phyloP scores from a whole-genome alignment of 2,329 filamentous ascomycete species.

The Paecilomyces formosus region DNA sequence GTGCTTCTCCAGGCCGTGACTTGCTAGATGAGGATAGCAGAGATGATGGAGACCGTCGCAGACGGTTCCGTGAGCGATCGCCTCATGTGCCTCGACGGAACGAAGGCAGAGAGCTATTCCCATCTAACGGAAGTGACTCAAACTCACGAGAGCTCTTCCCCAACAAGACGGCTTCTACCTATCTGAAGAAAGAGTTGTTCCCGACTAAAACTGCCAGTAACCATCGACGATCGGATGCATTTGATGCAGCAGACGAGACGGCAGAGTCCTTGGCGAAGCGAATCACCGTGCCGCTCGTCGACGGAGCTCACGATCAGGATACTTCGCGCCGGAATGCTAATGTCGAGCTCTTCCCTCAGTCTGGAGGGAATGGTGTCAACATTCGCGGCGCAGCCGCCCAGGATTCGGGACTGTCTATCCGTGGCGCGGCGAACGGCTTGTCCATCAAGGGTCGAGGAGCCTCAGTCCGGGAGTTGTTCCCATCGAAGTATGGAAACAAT shows the following conservation, averaged over 20 bases:
- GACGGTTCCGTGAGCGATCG: slow-evolving; percentile 38
- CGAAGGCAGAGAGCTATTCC: slow-evolving; percentile 54
- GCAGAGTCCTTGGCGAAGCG: slow-evolving; percentile 44
- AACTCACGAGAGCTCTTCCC: slow-evolving; percentile 42
- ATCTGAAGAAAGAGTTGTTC: slow-evolving; percentile 52
- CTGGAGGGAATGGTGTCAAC: slow-evolving; percentile 38
- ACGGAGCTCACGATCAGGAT: slow-evolving; percentile 29
- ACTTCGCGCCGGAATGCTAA: slow-evolving; percentile 18
- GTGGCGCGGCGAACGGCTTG: slow-evolving; percentile 45
- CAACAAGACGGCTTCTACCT: slow-evolving; percentile 33
- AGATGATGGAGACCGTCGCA: slow-evolving; percentile 25
- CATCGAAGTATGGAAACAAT: slow-evolving; percentile 51
- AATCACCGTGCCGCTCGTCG: slow-evolving; percentile 44
- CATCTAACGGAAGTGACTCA: slow-evolving; percentile 25
- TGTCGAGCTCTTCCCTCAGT: slow-evolving; percentile 33
- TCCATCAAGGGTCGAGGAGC: slow-evolving; percentile 64
- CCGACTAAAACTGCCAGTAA: slow-evolving; percentile 39
- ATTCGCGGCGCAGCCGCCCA: slow-evolving; percentile 53
- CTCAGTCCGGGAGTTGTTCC: slow-evolving; percentile 62
- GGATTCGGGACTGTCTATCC: slow-evolving; percentile 29
- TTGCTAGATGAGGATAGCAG: slow-evolving; percentile 34
- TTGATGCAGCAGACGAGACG: slow-evolving; percentile 49
- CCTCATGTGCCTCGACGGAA: slow-evolving; percentile 28
- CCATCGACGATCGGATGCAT: slow-evolving; percentile 43
- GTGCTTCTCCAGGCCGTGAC: slow-evolving; percentile 52